phyloP scores from a whole-genome alignment of 257 asterid genomes.

The Schizonepeta tenuifolia region DNA sequence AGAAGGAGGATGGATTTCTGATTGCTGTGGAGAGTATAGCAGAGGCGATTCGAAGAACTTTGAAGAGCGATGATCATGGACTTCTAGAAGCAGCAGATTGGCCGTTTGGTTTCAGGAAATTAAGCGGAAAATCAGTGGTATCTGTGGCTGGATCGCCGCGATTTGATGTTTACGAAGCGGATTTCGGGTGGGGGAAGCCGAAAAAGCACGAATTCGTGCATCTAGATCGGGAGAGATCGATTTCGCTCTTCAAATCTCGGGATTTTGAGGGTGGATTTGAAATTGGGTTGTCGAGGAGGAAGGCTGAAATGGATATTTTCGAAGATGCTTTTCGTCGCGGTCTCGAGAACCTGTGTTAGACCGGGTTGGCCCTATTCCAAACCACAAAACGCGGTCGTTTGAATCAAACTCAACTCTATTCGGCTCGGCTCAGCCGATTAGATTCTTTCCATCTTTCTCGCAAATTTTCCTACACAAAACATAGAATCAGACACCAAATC shows the following conservation, averaged over 20 bases:
- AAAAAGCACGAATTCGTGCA: slow-evolving; percentile 40
- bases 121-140: neutral
- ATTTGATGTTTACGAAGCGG: slow-evolving; percentile 39
- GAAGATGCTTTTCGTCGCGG: neutral
- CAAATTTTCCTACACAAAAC: no score
- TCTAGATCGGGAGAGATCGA: slow-evolving; percentile 35
- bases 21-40: slow-evolving; percentile 36
- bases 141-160: slow-evolving; percentile 51
- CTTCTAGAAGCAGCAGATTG: slow-evolving; percentile 34
- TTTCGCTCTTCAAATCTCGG: slow-evolving; percentile 42
- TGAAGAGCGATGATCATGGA: slow-evolving; percentile 26
- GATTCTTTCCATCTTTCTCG: no score
- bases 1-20: slow-evolving; percentile 34
- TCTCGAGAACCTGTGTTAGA: neutral
- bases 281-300: slow-evolving; percentile 40
- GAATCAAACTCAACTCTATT: no score
- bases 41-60: slow-evolving; percentile 22
- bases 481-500: no score
- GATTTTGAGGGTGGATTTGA: slow-evolving; percentile 49
- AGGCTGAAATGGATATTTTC: slow-evolving; percentile 38
- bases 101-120: neutral
- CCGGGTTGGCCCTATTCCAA: no score
- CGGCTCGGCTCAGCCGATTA: no score
- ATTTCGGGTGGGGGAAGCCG: slow-evolving; percentile 45
- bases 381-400: no score